Conservation (phyloP, 768 basidiomycete species). For the Flagelloscypha sp. region DNA sequence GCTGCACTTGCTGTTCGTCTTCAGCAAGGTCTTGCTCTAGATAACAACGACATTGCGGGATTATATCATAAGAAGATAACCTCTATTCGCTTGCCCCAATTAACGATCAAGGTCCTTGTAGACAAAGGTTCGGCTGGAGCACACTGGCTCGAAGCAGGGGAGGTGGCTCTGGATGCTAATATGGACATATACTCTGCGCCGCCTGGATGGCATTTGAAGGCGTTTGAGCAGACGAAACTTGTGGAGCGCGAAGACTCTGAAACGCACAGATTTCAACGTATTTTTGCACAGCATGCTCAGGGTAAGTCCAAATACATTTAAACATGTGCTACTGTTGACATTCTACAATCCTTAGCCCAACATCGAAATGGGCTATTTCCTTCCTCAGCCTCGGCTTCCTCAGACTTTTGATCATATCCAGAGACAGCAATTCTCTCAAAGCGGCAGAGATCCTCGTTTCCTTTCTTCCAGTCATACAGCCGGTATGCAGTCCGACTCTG, state of each 20-base stretch:
- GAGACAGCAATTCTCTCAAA: too few relatives aligned
- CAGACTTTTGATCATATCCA: too few relatives aligned
- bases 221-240: constrained; percentile 53
- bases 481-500: constrained; percentile 47
- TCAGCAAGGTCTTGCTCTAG: constrained; percentile 52
- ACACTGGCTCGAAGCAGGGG: constrained; percentile 62
- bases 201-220: constrained; percentile 41
- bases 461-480: not conserved
- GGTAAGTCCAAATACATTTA: too few relatives aligned
- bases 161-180: constrained; percentile 41
- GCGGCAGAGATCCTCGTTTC: constrained; percentile 12
- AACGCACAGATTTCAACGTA: too few relatives aligned
- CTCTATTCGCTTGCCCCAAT: constrained; percentile 47
- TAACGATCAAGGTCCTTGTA: constrained; percentile 43
- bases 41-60: constrained; percentile 72
- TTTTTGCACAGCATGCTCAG: too few relatives aligned
- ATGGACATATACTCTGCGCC: constrained; percentile 68
- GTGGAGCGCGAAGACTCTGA: too few relatives aligned
- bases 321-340: too few relatives aligned
- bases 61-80: constrained; percentile 56
- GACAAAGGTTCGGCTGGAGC: constrained; percentile 24
- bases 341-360: too few relatives aligned
- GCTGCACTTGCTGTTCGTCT: constrained; percentile 49
- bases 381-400: too few relatives aligned
- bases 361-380: too few relatives aligned